These are phyloP conservation scores for Simmondsia chinensis DNA, from an alignment of 148 eudicot genomes.

Conservation along the genomic window DNA sequence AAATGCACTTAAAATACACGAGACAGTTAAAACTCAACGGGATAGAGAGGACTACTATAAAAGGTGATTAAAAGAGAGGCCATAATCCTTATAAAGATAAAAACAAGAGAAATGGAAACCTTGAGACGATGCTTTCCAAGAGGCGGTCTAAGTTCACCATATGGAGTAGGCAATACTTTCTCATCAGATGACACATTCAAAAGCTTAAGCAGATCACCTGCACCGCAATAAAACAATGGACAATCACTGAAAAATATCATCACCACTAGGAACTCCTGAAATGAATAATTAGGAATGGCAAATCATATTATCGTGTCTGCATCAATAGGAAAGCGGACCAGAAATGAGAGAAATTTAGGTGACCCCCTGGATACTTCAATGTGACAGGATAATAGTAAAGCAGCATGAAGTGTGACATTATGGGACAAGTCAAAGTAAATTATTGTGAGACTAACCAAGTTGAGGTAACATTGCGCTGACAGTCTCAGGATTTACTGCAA, in stretches of 20 bases:
- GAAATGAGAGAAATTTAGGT: no score
- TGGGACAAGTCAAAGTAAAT: not conserved
- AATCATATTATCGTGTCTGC: no score
- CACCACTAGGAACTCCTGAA: not conserved
- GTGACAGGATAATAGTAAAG: no score
- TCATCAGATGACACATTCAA: constrained; percentile 83
- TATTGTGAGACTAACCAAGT: constrained; percentile 55
- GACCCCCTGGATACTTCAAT: no score
- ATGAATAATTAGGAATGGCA: not conserved
- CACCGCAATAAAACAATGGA: constrained; percentile 6
- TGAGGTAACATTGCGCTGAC: constrained; percentile 92
- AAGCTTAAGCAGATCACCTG: constrained; percentile 80
- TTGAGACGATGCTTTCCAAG: constrained; percentile 93
- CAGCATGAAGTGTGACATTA: no score
- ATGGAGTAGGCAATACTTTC: constrained; percentile 78
- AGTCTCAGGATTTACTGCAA: constrained; percentile 71
- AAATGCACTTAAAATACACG: no score
- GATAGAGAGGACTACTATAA: no score
- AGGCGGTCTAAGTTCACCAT: constrained; percentile 89
- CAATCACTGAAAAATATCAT: not conserved
- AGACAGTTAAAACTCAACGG: no score
- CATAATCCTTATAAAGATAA: not conserved
- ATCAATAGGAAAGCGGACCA: no score
- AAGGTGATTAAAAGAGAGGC: not conserved
- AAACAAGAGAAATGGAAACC: constrained; percentile 34